phyloP scores from a whole-genome alignment of 139 green algal species.

The Coelastrella sp. region DNA sequence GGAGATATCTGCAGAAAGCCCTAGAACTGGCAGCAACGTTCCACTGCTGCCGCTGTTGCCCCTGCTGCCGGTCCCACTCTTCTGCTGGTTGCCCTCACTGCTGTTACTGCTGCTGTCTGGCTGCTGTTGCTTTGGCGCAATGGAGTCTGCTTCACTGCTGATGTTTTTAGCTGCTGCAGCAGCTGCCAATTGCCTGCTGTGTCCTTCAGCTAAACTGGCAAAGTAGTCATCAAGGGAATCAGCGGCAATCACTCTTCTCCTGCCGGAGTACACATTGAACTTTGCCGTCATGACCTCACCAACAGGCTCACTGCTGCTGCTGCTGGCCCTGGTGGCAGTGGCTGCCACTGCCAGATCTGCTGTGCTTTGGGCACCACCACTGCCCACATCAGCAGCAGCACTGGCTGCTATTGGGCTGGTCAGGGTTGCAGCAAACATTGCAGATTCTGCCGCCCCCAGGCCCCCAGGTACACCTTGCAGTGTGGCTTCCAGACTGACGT shows the following conservation, averaged over 20 bases:
- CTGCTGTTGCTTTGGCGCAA: not conserved
- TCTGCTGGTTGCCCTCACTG: not conserved
- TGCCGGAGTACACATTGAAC: conserved; percentile 41
- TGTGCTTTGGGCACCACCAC: not conserved
- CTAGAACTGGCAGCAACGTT: not conserved
- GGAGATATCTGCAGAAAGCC: not conserved
- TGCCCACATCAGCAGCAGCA: not conserved
- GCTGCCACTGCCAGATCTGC: not conserved
- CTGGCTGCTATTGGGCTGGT: not conserved
- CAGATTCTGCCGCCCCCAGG: not conserved
- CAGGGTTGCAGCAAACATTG: not conserved
- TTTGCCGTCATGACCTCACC: conserved; percentile 35
- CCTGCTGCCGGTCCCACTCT: not conserved
- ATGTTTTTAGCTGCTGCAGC: not conserved
- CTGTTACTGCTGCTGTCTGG: not conserved
- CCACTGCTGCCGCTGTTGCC: not conserved
- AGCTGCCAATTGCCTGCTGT: not conserved
- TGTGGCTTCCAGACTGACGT: conserved; percentile 1
- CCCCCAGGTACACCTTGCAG: conserved; percentile 38
- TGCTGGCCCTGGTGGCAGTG: not conserved
- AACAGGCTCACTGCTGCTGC: conserved; percentile 19
- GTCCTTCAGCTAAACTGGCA: not conserved
- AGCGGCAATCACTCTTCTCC: not conserved
- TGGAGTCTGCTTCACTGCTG: not conserved
- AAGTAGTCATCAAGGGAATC: conserved; percentile 17